These are phyloP conservation scores for Toxicodendron radicans DNA, from an alignment of 345 rosid genomes.

Conservation along the genomic window DNA sequence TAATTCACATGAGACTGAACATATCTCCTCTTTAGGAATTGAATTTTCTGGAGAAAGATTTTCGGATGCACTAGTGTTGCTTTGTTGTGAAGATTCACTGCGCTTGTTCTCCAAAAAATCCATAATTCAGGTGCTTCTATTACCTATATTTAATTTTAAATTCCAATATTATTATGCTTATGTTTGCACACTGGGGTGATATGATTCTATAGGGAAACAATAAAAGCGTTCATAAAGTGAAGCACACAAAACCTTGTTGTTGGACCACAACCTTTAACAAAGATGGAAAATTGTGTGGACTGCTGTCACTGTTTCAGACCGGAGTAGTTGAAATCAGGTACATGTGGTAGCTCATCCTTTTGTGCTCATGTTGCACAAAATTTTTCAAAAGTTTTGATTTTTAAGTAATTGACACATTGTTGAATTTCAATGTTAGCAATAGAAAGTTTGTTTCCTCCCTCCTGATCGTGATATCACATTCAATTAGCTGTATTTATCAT, in stretches of 20 bases:
- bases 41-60: slow-evolving; percentile 16
- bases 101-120: slow-evolving; percentile 37
- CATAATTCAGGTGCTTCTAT: slow-evolving; percentile 42
- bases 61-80: slow-evolving; percentile 33
- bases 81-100: slow-evolving; percentile 44
- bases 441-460: not conserved
- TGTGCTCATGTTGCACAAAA: not conserved
- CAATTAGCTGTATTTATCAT: slow-evolving; percentile 1
- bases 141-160: slow-evolving; percentile 1
- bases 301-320: slow-evolving; percentile 46
- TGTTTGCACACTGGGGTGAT: slow-evolving; percentile 16
- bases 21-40: slow-evolving; percentile 16
- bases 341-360: not conserved
- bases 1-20: slow-evolving; percentile 21
- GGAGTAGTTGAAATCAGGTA: slow-evolving; percentile 53
- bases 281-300: slow-evolving; percentile 39
- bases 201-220: slow-evolving; percentile 37
- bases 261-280: slow-evolving; percentile 48
- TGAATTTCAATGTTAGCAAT: not conserved
- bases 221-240: slow-evolving; percentile 38
- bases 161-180: slow-evolving; percentile 11
- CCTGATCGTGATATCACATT: not conserved
- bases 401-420: not conserved
- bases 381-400: not conserved
- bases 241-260: slow-evolving; percentile 45